Evolutionary conservation across 2,329 filamentous ascomycete species (phyloP), one percentile per base, ranked within the genome.

Genomic region (Cladosporium sp.): DNA sequence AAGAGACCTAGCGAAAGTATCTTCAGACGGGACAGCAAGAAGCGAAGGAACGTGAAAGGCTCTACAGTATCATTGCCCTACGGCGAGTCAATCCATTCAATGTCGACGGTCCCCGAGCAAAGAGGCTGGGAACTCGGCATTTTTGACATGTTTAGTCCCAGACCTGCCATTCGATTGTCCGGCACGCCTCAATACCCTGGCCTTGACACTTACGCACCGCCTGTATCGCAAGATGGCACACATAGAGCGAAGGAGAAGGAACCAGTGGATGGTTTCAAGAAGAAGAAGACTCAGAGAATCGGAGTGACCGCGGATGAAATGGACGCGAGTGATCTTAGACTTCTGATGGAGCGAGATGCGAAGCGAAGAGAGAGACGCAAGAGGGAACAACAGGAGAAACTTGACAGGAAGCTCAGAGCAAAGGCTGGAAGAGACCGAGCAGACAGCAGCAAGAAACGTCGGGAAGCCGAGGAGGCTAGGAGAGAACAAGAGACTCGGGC

Each of bases 311-410:
- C 90, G 18, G 87, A 97, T 63, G 85, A 88, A 52, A 76, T 98
- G 49, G 88, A 89, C 68, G 86, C 93, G 3, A 82, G 85, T 46
- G 91, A 89, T 59, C 68, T 98, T 33, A 80, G 92, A 52, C 87
- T 95, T 64, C 75, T 97, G 25, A 85, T 98, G 80, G 93, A 98
- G 60, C 78, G 93, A 53, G 93, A 98, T 62, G 78, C 84, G 57
- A 81, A 91, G 60, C 80, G 93, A 51, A 82, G 79, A 56, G 88
- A 95, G 57, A 82, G 83, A 64, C 91, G 87, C 69, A 80, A 78
- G 47, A 74, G 79, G 51, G 77, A 77, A 32, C 85, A 92, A 18
- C 80, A 83, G 55, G 82, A 88, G 54, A 81, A 78, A 55, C 69
- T 84, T 19, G 82, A 86, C 57, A 78, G 78, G 48, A 81, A 79